A percentile compares a stretch with the other conserved stretches of the same genome.
phyloP scores from a whole-genome alignment of 768 basidiomycete species.

The Tricholoma flavovirens region DNA sequence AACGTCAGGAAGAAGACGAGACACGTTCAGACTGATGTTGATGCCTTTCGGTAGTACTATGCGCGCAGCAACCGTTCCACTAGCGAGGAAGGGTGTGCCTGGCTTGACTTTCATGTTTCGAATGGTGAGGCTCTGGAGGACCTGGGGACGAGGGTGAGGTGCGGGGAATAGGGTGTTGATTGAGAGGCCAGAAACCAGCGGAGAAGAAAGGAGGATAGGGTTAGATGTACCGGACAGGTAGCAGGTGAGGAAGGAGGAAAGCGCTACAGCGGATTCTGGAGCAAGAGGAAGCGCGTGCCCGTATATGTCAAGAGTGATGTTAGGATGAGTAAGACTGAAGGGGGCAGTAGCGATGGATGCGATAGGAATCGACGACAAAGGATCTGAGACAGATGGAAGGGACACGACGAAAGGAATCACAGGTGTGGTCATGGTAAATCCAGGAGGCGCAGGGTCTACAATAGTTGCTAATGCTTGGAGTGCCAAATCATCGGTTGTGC shows the following conservation, averaged over 20 bases:
- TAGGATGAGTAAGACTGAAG: constrained; percentile 60
- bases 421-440: constrained; percentile 46
- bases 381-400: constrained; percentile 30
- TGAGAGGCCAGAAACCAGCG: constrained; percentile 44
- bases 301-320: constrained; percentile 51
- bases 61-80: constrained; percentile 59
- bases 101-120: constrained; percentile 69
- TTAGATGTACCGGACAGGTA: constrained; percentile 57
- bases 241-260: constrained; percentile 59
- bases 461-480: constrained; percentile 51
- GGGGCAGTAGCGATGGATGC: constrained; percentile 51
- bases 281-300: constrained; percentile 55
- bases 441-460: constrained; percentile 49
- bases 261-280: constrained; percentile 28
- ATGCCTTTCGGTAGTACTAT: constrained; percentile 69
- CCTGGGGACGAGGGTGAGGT: constrained; percentile 54
- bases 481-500: constrained; percentile 26
- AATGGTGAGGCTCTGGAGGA: constrained; percentile 70
- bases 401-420: constrained; percentile 58
- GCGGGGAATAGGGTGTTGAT: constrained; percentile 57
- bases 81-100: constrained; percentile 51
- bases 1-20: constrained; percentile 66
- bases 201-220: constrained; percentile 51
- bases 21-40: constrained; percentile 57
- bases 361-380: constrained; percentile 33